These are phyloP conservation scores for Nasturtium officinale DNA, from an alignment of 345 rosid species.

Conservation along the genomic window DNA sequence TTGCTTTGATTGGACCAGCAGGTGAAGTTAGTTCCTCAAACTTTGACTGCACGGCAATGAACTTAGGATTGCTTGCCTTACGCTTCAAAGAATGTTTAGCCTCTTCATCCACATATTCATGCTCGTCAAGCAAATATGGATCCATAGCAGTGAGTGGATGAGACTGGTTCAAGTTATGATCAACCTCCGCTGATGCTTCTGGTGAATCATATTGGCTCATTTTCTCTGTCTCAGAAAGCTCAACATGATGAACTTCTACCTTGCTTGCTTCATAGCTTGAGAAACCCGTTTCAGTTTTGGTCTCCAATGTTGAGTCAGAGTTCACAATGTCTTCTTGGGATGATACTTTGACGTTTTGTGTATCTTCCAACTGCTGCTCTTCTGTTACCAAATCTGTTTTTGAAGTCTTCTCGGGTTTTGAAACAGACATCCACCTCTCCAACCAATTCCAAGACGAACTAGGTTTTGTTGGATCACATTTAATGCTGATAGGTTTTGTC, in stretches of 20 bases:
- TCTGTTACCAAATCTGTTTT: slow-evolving; percentile 41
- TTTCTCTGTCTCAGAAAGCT: slow-evolving; percentile 47
- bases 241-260: slow-evolving; percentile 35
- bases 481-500: slow-evolving; percentile 63
- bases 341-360: slow-evolving; percentile 37
- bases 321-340: slow-evolving; percentile 46
- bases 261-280: slow-evolving; percentile 45
- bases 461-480: slow-evolving; percentile 79
- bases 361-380: slow-evolving; percentile 46
- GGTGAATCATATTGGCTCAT: slow-evolving; percentile 44
- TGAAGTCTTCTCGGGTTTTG: slow-evolving; percentile 51
- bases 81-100: slow-evolving; percentile 64
- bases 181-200: slow-evolving; percentile 47
- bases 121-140: slow-evolving; percentile 34
- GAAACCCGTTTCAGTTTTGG: slow-evolving; percentile 49
- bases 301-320: slow-evolving; percentile 36
- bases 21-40: slow-evolving; percentile 69
- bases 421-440: slow-evolving; percentile 91
- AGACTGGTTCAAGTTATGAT: slow-evolving; percentile 42
- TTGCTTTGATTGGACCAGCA: slow-evolving; percentile 48
- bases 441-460: slow-evolving; percentile 93
- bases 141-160: slow-evolving; percentile 43
- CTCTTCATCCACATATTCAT: slow-evolving; percentile 56
- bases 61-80: slow-evolving; percentile 68
- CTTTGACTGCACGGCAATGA: slow-evolving; percentile 71